These are phyloP conservation scores for Oryza longistaminata DNA, from an alignment of 176 grass and related monocot genomes.

Conservation along the genomic window DNA sequence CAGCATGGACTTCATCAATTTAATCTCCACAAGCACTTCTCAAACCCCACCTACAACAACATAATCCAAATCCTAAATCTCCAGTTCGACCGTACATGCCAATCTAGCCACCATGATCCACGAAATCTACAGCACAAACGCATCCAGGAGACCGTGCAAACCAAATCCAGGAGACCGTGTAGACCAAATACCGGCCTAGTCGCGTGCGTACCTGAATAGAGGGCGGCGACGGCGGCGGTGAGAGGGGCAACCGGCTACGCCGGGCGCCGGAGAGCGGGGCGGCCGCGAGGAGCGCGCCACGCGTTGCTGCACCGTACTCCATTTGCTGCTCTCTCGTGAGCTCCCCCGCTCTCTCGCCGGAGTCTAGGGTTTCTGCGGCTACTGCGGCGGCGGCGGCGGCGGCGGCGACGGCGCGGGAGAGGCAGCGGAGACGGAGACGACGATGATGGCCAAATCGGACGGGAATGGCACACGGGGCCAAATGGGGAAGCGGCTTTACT, in stretches of 20 bases:
- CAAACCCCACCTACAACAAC: background rate
- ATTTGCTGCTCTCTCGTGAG: slow-evolving; percentile 14
- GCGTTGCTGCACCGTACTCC: background rate
- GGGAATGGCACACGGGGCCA: background rate
- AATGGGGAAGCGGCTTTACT: background rate
- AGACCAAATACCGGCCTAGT: background rate
- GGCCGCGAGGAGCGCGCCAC: slow-evolving; percentile 31
- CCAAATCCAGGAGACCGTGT: background rate
- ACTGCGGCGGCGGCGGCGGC: background rate
- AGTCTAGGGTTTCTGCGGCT: slow-evolving; percentile 47
- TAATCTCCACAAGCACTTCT: background rate
- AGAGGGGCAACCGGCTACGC: background rate
- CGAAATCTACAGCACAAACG: background rate
- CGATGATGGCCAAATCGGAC: slow-evolving; percentile 19
- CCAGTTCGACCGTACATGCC: background rate
- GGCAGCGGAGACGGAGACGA: background rate
- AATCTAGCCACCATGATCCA: background rate
- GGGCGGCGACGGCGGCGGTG: slow-evolving; percentile 16
- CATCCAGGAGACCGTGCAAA: background rate
- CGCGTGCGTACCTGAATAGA: slow-evolving; percentile 34
- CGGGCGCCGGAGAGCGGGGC: slow-evolving; percentile 10
- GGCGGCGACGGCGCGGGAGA: background rate
- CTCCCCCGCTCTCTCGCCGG: background rate
- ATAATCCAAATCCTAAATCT: slow-evolving; percentile 8
- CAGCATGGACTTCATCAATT: background rate